phyloP scores from a whole-genome alignment of 345 rosid genomes.

The Populus deltoides region DNA sequence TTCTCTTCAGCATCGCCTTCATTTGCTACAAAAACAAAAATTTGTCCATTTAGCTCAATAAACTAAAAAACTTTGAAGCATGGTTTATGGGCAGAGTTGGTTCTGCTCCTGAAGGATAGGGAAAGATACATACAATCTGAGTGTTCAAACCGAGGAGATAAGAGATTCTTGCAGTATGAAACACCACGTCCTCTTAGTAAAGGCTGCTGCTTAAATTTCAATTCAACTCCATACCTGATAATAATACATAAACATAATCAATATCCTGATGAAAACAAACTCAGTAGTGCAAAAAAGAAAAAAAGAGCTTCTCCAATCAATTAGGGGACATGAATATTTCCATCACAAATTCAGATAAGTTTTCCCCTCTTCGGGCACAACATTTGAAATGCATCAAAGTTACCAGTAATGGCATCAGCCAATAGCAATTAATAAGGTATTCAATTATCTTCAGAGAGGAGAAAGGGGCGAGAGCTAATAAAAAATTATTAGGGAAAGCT shows the following conservation, averaged over 20 bases:
- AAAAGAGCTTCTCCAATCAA: constrained; percentile 44
- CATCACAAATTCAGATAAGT: constrained; percentile 22
- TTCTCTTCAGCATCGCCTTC: constrained; percentile 70
- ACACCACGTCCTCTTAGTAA: constrained; percentile 95
- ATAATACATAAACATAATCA: constrained; percentile 30
- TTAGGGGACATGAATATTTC: constrained; percentile 19
- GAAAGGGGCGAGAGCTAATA: not conserved
- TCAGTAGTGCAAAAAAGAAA: constrained; percentile 42
- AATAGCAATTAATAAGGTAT: constrained; percentile 19
- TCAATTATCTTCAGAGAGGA: not conserved
- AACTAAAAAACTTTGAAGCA: not conserved
- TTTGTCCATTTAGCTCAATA: constrained; percentile 19
- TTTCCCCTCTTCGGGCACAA: constrained; percentile 47
- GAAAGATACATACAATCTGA: constrained; percentile 51
- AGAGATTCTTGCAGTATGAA: constrained; percentile 94
- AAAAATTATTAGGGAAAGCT: not conserved
- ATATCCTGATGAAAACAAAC: constrained; percentile 43
- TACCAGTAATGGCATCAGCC: constrained; percentile 29
- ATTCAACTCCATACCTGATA: constrained; percentile 87
- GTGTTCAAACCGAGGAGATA: constrained; percentile 93
- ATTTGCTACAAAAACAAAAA: constrained; percentile 13
- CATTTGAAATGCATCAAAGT: constrained; percentile 40
- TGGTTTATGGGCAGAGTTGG: not conserved
- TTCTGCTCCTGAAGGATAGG: not conserved
- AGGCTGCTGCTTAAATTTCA: constrained; percentile 66